A percentile compares a stretch with the other conserved stretches of the same genome.
Conservation (phyloP, 495 filamentous ascomycete species). For the Xeromyces bisporus region DNA sequence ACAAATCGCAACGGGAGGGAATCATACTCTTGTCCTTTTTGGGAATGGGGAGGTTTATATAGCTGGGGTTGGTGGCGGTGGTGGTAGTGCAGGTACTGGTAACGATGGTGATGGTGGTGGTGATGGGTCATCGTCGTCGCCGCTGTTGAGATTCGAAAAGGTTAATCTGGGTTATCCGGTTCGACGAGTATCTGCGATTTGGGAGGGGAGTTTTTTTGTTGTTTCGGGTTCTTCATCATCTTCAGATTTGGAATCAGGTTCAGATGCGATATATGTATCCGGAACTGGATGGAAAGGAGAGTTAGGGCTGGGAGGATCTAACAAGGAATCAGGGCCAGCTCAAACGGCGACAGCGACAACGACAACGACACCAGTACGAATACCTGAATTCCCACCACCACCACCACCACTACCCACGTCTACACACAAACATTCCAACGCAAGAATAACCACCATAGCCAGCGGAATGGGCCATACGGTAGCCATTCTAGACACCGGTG, state of each 20-base stretch:
- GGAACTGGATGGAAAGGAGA: too few species aligned
- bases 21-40: constrained; percentile 64
- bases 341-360: too few species aligned
- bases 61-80: constrained; percentile 41
- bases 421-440: too few species aligned
- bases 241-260: constrained; percentile 46
- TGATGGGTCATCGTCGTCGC: too few species aligned
- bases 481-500: constrained; percentile 52
- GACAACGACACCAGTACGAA: too few species aligned
- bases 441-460: constrained; percentile 37
- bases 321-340: constrained; percentile 6
- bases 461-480: constrained; percentile 66
- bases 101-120: too few species aligned
- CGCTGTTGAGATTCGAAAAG: constrained; percentile 1
- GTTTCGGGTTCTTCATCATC: constrained; percentile 3
- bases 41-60: constrained; percentile 39
- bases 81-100: too few species aligned
- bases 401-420: neutral
- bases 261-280: too few species aligned
- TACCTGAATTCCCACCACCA: constrained; percentile 45
- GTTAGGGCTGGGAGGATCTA: constrained; percentile 38
- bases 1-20: constrained; percentile 57
- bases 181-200: constrained; percentile 46
- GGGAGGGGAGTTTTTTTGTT: constrained; percentile 53
- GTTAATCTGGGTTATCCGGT: constrained; percentile 8